Evolutionary conservation across 2,329 filamentous ascomycete species (phyloP).

Genomic region (Myriosclerotinia duriaeana): DNA sequence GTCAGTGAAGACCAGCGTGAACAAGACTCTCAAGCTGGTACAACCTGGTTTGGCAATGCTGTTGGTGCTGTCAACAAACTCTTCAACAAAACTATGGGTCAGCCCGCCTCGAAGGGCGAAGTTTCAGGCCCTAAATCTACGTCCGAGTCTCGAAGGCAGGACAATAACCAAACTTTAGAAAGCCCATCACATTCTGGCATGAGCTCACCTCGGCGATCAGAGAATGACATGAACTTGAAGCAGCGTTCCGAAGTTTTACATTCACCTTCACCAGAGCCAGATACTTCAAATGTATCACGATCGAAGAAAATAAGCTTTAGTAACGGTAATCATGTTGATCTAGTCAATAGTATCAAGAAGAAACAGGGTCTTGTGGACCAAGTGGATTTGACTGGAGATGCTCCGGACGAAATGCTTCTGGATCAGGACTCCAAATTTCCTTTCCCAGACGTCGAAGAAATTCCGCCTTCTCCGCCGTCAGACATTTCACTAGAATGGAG

Average conservation of each 20-base stretch:
- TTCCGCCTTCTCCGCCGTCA: background rate
- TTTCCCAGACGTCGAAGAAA: background rate
- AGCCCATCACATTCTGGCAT: slow-evolving; percentile 1
- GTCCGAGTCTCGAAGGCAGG: background rate
- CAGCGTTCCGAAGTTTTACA: background rate
- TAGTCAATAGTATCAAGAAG: background rate
- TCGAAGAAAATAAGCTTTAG: background rate
- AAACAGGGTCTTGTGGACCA: background rate
- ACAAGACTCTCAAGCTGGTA: background rate
- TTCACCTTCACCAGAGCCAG: slow-evolving; percentile 1
- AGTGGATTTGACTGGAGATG: slow-evolving; percentile 19
- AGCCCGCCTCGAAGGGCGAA: background rate
- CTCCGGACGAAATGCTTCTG: slow-evolving; percentile 12
- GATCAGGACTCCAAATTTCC: background rate
- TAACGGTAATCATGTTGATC: background rate
- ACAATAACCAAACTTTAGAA: background rate
- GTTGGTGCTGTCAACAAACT: background rate
- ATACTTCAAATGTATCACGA: background rate
- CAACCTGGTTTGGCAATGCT: background rate
- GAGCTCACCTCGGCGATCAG: background rate
- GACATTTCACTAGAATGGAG: background rate
- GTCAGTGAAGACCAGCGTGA: background rate
- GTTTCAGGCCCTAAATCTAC: no score
- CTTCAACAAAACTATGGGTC: background rate
- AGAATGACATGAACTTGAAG: background rate